Evolutionary conservation across 257 asterid species (phyloP), one percentile per base, ranked within the genome.

Genomic region (Nicotiana tomentosiformis): DNA sequence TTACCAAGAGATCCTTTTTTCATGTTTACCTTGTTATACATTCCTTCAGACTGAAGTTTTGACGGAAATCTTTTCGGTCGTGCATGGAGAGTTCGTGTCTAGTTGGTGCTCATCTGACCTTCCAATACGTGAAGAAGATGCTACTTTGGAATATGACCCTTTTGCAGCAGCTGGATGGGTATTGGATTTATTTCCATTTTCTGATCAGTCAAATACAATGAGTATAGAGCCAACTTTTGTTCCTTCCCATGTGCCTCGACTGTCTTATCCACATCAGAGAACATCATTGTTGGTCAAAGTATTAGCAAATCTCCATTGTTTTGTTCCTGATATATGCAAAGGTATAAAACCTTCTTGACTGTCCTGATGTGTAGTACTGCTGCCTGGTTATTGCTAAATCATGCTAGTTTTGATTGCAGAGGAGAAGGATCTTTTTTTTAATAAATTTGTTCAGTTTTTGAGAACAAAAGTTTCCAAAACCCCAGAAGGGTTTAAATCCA

Each of bases 221-320:
- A 82, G 61, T 81, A 37, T 83, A 66, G 90, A 83, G 53, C 83
- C 85, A 35, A 70, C 83, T 55, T 82, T 86, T 65, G 66, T 85
- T 79, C 90, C 87, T 62, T 86, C 82, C 89, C 93, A 93, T 85
- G 84, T 89, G 83, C 92, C 96, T 72, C 91, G 88, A 67, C 92
- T 90, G 85, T 90, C 98, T 61, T 96, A 92, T 87, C 96, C 98
- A 43, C 97, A 94, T 84, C 95, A 90, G 85, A 91, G 98, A 87
- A 91, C 98, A 84, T 95, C 99, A 18, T 87, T 96, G 76, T 87
- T 96, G 91, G 94, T 94, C 77, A 96, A 96, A 92, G 92, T 95
- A 85, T 90, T 96, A 33, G 99, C 99, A 84, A 96, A 96, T 86
- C 98, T 96, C 86, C 99, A 96, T 58, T 96, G 99, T 89, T 93